Evolutionary conservation across 2,329 filamentous ascomycete genomes (phyloP).

Genomic region (Ceratocystis cacaofunesta): DNA sequence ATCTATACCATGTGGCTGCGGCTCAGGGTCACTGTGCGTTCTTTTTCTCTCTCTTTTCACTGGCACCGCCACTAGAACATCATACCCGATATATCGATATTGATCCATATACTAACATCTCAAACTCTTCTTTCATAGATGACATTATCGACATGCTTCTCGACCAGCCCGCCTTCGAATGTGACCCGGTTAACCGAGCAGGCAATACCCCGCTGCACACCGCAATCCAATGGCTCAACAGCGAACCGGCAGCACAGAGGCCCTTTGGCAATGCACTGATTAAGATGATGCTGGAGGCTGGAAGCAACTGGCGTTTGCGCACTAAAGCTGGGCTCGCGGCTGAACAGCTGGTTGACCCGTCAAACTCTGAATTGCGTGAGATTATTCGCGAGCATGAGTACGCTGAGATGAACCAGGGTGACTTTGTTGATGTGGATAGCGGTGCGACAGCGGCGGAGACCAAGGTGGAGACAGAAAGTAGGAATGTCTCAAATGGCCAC

Average conservation of each 20-base stretch:
- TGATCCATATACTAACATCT: no score
- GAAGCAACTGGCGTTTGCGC: slow-evolving; percentile 40
- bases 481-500: background rate
- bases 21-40: slow-evolving; percentile 67
- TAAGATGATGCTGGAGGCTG: slow-evolving; percentile 71
- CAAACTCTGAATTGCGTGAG: slow-evolving; percentile 45
- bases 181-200: slow-evolving; percentile 57
- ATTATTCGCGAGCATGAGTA: slow-evolving; percentile 60
- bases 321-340: slow-evolving; percentile 64
- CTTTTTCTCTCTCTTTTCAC: background rate
- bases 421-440: slow-evolving; percentile 34
- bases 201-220: slow-evolving; percentile 68
- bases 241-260: slow-evolving; percentile 46
- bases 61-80: no score
- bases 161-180: slow-evolving; percentile 72
- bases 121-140: slow-evolving; percentile 31
- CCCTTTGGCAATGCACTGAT: slow-evolving; percentile 52
- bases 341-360: slow-evolving; percentile 57
- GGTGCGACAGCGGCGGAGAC: background rate
- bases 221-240: slow-evolving; percentile 63
- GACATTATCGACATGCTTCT: slow-evolving; percentile 70
- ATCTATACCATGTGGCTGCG: slow-evolving; percentile 81
- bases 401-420: slow-evolving; percentile 40
- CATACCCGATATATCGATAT: no score
- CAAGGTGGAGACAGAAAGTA: background rate